phyloP scores from a whole-genome alignment of 1,284 basidiomycete species.

The Leccinum cinnamomeum region DNA sequence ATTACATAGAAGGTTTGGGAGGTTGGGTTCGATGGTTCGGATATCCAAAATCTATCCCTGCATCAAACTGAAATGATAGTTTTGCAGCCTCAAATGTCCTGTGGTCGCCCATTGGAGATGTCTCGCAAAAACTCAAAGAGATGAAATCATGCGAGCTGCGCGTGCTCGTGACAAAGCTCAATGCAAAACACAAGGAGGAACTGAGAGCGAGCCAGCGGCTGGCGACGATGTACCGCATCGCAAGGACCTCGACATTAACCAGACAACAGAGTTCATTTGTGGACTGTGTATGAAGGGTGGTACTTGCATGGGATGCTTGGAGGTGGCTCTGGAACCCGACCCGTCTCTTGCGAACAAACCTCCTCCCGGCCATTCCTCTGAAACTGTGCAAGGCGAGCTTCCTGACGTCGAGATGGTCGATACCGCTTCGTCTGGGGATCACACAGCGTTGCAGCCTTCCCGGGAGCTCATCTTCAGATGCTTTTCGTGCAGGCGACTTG shows the following conservation, averaged over 20 bases:
- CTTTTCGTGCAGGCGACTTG: constrained; percentile 73
- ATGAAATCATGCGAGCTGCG: constrained; percentile 70
- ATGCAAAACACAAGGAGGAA: constrained; percentile 36
- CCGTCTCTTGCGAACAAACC: constrained; percentile 24
- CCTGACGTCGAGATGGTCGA: constrained; percentile 38
- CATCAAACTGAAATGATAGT: constrained; percentile 8
- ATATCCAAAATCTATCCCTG: constrained; percentile 6
- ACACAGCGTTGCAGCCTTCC: constrained; percentile 22
- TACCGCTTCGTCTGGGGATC: constrained; percentile 17
- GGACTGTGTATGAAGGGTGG: constrained; percentile 73
- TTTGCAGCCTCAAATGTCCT: constrained; percentile 68
- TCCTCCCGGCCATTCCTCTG: constrained; percentile 13
- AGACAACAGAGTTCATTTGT: constrained; percentile 79
- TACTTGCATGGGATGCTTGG: constrained; percentile 75
- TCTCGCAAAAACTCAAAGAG: constrained; percentile 61
- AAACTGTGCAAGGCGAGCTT: constrained; percentile 10
- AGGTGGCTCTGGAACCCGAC: constrained; percentile 53
- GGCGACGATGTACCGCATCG: constrained; percentile 30
- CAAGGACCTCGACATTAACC: constrained; percentile 47
- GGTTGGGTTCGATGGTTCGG: constrained; percentile 86
- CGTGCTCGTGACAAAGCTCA: constrained; percentile 49
- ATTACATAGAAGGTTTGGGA: constrained; percentile 55
- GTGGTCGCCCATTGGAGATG: constrained; percentile 82
- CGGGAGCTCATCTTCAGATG: constrained; percentile 75
- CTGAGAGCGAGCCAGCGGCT: constrained; percentile 11